Evolutionary conservation across 306 rosid genomes (phyloP).

Genomic region (Quercus bicolor): DNA sequence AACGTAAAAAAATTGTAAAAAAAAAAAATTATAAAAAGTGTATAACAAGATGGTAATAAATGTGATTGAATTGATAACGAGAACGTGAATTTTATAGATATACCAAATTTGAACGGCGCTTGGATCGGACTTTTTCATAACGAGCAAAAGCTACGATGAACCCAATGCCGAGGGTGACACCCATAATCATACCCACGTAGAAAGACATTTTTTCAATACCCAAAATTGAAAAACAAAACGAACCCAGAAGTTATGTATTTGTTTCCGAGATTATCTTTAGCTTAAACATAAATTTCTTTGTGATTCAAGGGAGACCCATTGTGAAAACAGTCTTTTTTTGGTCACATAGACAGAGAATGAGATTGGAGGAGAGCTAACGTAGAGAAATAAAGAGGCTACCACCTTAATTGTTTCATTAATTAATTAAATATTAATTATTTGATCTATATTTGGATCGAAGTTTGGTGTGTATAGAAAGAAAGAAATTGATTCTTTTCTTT

Average conservation of each 20-base stretch:
- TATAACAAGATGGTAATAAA: not conserved
- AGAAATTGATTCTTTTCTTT: conserved; percentile 19
- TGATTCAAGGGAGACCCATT: conserved; percentile 16
- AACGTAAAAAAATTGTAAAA: not conserved
- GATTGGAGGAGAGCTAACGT: conserved; percentile 13
- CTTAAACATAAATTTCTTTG: conserved; percentile 23
- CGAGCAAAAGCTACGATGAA: conserved; percentile 64
- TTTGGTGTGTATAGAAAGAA: conserved; percentile 8
- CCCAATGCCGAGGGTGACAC: conserved; percentile 60
- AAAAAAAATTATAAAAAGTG: not conserved
- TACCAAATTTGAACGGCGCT: conserved; percentile 72
- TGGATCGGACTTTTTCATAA: conserved; percentile 50
- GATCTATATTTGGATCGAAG: not conserved
- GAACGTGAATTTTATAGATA: not conserved
- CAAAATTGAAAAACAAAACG: not conserved
- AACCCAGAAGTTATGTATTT: conserved; percentile 3
- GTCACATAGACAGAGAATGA: conserved; percentile 1
- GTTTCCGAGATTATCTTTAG: conserved; percentile 3
- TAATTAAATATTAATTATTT: not conserved
- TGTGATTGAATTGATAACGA: not conserved
- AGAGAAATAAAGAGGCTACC: conserved; percentile 25
- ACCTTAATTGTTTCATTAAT: conserved; percentile 2
- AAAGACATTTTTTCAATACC: conserved; percentile 40
- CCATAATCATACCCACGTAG: conserved; percentile 56
- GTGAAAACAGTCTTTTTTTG: conserved; percentile 12